Percentiles rank a stretch among this genome's conserved stretches.
Evolutionary conservation across 805 yeast genomes (phyloP).

Genomic region (Kodamaea fukazawae): DNA sequence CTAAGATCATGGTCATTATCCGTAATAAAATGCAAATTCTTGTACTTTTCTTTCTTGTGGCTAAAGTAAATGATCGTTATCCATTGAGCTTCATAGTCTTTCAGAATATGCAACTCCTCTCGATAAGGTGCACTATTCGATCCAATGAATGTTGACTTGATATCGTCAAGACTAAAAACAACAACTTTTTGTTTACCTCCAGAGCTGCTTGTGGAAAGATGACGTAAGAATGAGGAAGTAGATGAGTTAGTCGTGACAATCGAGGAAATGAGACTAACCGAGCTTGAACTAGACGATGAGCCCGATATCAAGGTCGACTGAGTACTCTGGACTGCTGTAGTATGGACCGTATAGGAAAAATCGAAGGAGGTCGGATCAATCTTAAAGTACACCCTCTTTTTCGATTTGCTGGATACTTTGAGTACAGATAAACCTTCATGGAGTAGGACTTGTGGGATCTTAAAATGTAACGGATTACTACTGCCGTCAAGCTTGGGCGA

Average conservation of each 20-base stretch:
- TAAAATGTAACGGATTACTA: neutral
- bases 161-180: conserved; percentile 53
- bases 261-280: neutral
- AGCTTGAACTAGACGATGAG: neutral
- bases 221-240: conserved; percentile 2
- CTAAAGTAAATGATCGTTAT: conserved; percentile 72
- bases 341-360: conserved; percentile 9
- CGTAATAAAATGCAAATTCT: conserved; percentile 79
- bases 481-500: too few relatives aligned
- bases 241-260: neutral
- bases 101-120: conserved; percentile 75
- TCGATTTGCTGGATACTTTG: conserved; percentile 69
- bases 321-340: neutral
- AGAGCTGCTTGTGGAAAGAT: conserved; percentile 1
- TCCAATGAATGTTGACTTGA: conserved; percentile 59
- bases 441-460: conserved; percentile 6
- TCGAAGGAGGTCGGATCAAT: conserved; percentile 55
- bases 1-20: conserved; percentile 56
- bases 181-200: conserved; percentile 16
- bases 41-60: conserved; percentile 58
- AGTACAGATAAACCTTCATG: conserved; percentile 56
- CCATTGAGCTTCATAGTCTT: conserved; percentile 70
- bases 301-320: neutral
- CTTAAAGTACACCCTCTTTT: conserved; percentile 53
- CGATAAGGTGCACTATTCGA: conserved; percentile 79